phyloP scores from a whole-genome alignment of 306 rosid genomes.

The Glycyrrhiza uralensis region DNA sequence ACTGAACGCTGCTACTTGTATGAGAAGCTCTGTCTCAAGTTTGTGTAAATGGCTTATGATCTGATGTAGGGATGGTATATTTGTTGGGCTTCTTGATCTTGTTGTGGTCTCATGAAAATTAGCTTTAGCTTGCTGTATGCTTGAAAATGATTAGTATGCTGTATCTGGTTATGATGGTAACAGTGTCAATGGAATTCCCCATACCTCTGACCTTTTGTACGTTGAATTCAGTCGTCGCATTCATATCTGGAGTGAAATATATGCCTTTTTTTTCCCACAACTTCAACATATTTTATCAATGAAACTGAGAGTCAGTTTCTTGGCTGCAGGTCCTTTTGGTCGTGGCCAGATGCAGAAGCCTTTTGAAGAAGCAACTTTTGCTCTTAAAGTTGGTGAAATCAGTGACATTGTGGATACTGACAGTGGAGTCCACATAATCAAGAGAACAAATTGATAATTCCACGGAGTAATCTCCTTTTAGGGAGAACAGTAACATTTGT shows the following conservation, averaged over 20 bases:
- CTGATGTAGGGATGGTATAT: neutral
- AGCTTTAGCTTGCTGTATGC: neutral
- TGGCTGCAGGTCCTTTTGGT: constrained; percentile 79
- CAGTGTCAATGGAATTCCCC: neutral
- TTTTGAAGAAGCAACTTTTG: constrained; percentile 80
- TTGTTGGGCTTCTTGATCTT: neutral
- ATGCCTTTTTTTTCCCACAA: neutral
- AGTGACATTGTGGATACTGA: constrained; percentile 93
- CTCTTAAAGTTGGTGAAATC: constrained; percentile 77
- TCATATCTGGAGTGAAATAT: neutral
- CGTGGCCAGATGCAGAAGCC: constrained; percentile 99
- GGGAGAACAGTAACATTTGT: constrained; percentile 19
- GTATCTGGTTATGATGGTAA: neutral
- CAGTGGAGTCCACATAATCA: constrained; percentile 89
- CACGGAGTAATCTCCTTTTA: constrained; percentile 17
- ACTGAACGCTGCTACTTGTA: neutral
- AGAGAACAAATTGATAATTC: constrained; percentile 63
- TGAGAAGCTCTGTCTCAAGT: neutral
- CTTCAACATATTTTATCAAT: neutral
- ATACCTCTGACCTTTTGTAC: neutral
- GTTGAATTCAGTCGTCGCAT: neutral
- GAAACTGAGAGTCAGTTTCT: constrained; percentile 4
- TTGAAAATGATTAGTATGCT: neutral
- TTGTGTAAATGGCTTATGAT: neutral
- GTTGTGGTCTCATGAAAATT: neutral